These are phyloP conservation scores for Lojkania enalia DNA, from an alignment of 2,329 filamentous ascomycete genomes.

Conservation along the genomic window DNA sequence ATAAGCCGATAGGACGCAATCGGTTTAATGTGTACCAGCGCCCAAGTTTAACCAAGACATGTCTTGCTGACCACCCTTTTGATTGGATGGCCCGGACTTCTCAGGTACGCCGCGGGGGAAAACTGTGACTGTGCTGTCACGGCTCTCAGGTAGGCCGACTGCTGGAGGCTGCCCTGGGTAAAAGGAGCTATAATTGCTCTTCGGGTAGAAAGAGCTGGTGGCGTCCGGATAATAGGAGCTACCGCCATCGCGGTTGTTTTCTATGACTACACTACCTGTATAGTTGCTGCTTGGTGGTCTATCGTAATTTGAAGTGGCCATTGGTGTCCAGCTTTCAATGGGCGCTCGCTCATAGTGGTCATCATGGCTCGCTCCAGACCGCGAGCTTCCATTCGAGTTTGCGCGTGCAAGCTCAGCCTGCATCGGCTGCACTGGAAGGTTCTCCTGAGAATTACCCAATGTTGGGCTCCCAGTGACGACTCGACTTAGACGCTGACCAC, in stretches of 20 bases:
- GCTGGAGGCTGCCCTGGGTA: constrained; percentile 49
- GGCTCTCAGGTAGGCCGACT: constrained; percentile 63
- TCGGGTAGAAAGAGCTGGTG: constrained; percentile 41
- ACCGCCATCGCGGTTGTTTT: constrained; percentile 59
- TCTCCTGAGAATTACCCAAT: constrained; percentile 60
- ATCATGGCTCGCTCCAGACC: constrained; percentile 37
- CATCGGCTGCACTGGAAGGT: constrained; percentile 44
- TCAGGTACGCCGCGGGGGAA: constrained; percentile 29
- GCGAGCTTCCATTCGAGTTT: constrained; percentile 41
- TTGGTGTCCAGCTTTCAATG: constrained; percentile 43
- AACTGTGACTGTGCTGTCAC: constrained; percentile 57
- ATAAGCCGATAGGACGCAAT: too few species aligned
- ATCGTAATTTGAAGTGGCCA: constrained; percentile 24
- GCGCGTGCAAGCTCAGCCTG: constrained; percentile 43
- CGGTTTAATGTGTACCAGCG: constrained; percentile 35
- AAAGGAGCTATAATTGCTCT: constrained; percentile 61
- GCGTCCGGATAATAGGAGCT: constrained; percentile 48
- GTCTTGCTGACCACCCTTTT: constrained; percentile 52
- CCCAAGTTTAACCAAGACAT: constrained; percentile 83
- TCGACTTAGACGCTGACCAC: constrained; percentile 65
- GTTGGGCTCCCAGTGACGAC: constrained; percentile 73
- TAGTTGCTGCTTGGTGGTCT: constrained; percentile 50
- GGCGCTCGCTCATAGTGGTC: constrained; percentile 35
- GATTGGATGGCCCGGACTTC: constrained; percentile 16
- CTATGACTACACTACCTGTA: constrained; percentile 48